Conservation (phyloP, 1,284 basidiomycete species). For the Fomitopsis pinicola region DNA sequence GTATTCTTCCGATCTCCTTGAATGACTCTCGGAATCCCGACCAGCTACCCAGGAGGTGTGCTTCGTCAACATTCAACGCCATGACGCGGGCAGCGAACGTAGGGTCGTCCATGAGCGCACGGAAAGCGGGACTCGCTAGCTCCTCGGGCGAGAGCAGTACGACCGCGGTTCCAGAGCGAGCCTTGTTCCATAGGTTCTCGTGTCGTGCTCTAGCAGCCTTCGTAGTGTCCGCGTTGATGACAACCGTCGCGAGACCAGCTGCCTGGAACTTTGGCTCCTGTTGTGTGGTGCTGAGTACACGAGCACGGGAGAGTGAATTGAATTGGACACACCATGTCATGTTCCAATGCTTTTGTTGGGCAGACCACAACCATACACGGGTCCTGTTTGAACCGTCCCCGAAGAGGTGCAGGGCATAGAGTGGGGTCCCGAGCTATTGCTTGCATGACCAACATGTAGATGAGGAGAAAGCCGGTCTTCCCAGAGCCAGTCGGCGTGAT, state of each 20-base stretch:
- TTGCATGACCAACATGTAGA: conserved; percentile 1
- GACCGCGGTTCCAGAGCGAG: neutral
- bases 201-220: too few relatives aligned
- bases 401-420: neutral
- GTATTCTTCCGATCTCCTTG: neutral
- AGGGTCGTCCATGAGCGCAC: neutral
- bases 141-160: conserved; percentile 1
- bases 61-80: neutral
- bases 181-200: neutral
- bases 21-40: neutral
- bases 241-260: neutral
- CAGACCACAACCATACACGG: neutral
- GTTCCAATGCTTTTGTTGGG: neutral
- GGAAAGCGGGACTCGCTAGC: neutral
- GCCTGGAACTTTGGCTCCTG: neutral
- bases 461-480: conserved; percentile 10
- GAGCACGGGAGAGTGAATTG: neutral
- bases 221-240: neutral
- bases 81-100: neutral
- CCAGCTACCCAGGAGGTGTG: neutral
- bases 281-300: too few relatives aligned
- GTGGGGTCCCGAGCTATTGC: neutral
- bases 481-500: conserved; percentile 18
- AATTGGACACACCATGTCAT: neutral
- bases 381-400: neutral